A percentile compares a stretch with the other conserved stretches of the same genome.
Evolutionary conservation across 2,329 filamentous ascomycete genomes (phyloP).

Genomic region (Neospermospora avenae): DNA sequence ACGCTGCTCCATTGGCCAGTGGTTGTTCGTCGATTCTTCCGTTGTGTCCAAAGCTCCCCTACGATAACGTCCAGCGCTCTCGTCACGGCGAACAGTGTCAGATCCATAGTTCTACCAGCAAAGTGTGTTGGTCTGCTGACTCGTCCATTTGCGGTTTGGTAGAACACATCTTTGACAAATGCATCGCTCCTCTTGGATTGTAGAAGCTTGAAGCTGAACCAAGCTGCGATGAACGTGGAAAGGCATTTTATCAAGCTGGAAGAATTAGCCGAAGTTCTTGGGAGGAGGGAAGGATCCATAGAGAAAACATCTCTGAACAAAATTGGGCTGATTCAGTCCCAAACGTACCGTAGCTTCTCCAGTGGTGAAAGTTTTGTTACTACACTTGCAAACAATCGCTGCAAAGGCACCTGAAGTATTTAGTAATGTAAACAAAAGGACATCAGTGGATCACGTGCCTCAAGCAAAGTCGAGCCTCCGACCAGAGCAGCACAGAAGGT

Average conservation of each 20-base stretch:
- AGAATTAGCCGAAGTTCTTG: not conserved
- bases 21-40: slow-evolving; percentile 44
- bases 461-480: slow-evolving; percentile 58
- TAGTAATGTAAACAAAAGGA: not conserved
- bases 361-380: slow-evolving; percentile 28
- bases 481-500: slow-evolving; percentile 59
- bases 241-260: slow-evolving; percentile 54
- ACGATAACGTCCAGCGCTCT: slow-evolving; percentile 70
- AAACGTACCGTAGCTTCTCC: slow-evolving; percentile 27
- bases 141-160: slow-evolving; percentile 28
- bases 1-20: slow-evolving; percentile 47
- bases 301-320: not conserved
- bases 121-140: slow-evolving; percentile 33
- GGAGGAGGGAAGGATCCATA: not conserved
- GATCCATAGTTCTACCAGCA: slow-evolving; percentile 74
- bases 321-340: not conserved
- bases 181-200: slow-evolving; percentile 50
- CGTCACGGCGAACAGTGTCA: slow-evolving; percentile 74
- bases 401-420: slow-evolving; percentile 35
- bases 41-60: slow-evolving; percentile 60
- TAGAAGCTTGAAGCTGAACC: slow-evolving; percentile 53
- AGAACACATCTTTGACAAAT: slow-evolving; percentile 40
- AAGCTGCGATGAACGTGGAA: slow-evolving; percentile 56
- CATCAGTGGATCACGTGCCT: slow-evolving; percentile 42
- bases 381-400: slow-evolving; percentile 30